A percentile compares a stretch with the other conserved stretches of the same genome.
phyloP scores from a whole-genome alignment of 305 asterid genomes.

The Rubia peregrina region DNA sequence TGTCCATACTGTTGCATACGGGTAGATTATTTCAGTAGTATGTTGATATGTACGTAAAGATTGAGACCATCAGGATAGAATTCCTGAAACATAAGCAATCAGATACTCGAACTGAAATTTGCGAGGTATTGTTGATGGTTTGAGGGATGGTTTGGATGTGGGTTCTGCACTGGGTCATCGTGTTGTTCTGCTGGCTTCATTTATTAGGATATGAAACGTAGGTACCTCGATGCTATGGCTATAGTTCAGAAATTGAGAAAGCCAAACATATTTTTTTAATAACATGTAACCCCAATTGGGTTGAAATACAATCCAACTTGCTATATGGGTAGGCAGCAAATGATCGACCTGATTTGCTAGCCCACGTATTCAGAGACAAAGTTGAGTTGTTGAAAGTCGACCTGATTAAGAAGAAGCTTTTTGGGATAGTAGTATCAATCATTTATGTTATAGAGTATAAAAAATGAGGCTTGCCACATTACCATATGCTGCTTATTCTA shows the following conservation, averaged over 20 bases:
- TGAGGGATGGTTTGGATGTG: background rate
- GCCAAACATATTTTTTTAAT: background rate
- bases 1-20: no score
- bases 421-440: no score
- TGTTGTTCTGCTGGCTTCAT: background rate
- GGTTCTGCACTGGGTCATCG: background rate
- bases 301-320: no score
- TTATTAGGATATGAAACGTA: background rate
- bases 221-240: background rate
- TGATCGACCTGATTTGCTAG: background rate
- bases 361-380: background rate
- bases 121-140: background rate
- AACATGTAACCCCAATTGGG: background rate
- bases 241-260: background rate
- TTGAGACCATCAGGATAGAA: background rate
- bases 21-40: no score
- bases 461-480: no score
- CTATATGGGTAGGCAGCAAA: background rate
- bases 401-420: no score
- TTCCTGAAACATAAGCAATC: background rate
- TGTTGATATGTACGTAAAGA: no score
- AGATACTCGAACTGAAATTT: background rate
- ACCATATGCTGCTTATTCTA: no score
- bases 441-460: no score
- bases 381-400: background rate